phyloP scores from a whole-genome alignment of 2,329 filamentous ascomycete species.

The Didymella exigua region DNA sequence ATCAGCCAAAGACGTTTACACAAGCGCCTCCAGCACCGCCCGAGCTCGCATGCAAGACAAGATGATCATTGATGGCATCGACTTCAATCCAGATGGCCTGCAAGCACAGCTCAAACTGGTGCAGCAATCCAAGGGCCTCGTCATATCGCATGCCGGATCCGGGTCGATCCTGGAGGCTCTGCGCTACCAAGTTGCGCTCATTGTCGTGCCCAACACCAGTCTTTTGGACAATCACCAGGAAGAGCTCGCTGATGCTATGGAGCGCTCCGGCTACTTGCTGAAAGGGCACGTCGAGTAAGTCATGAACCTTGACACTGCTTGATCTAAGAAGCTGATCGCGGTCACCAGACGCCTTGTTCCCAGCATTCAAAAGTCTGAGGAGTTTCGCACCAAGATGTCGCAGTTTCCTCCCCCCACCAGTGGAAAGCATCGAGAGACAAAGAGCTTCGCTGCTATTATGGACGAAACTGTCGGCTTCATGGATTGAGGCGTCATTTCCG shows the following conservation, averaged over 20 bases:
- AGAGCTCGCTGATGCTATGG: constrained; percentile 80
- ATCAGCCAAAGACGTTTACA: constrained; percentile 62
- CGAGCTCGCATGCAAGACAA: constrained; percentile 17
- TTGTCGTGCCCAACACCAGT: constrained; percentile 84
- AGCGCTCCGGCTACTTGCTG: constrained; percentile 76
- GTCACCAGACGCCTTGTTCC: constrained; percentile 52
- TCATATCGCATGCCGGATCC: constrained; percentile 90
- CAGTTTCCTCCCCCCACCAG: constrained; percentile 45
- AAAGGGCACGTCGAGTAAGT: constrained; percentile 67
- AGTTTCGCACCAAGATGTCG: constrained; percentile 38
- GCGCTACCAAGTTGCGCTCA: constrained; percentile 73
- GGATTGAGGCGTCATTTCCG: constrained; percentile 39
- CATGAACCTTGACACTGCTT: background rate
- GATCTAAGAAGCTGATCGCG: background rate
- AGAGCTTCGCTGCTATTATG: constrained; percentile 45
- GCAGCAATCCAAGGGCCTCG: constrained; percentile 67
- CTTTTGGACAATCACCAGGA: constrained; percentile 90
- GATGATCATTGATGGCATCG: constrained; percentile 63
- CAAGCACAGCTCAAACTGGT: constrained; percentile 62
- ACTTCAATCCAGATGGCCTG: constrained; percentile 68
- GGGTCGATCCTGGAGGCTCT: constrained; percentile 87
- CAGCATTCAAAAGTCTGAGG: constrained; percentile 57
- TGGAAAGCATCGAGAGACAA: constrained; percentile 44
- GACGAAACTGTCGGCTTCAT: constrained; percentile 45
- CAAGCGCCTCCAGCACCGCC: constrained; percentile 34